Evolutionary conservation across 2,329 filamentous ascomycete genomes (phyloP).

Genomic region (Alternaria dauci): DNA sequence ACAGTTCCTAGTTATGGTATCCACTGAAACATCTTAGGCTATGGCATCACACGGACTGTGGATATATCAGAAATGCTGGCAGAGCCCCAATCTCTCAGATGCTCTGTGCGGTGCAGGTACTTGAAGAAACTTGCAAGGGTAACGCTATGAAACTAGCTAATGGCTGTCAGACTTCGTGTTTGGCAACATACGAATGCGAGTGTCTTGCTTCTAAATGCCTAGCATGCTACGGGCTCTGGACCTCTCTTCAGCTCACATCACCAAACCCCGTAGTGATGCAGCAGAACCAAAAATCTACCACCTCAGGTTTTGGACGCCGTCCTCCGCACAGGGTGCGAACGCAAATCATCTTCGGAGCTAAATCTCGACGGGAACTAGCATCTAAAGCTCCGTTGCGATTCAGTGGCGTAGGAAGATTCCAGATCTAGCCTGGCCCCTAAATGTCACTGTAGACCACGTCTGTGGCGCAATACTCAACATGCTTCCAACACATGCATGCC

Average conservation of each 20-base stretch:
- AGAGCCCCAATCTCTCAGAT: constrained; percentile 1
- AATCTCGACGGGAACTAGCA: constrained; percentile 6
- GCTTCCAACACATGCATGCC: constrained; percentile 4
- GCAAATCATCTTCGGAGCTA: not conserved
- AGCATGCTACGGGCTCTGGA: not conserved
- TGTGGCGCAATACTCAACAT: constrained; percentile 15
- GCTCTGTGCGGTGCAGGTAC: constrained; percentile 1
- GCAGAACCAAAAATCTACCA: not conserved
- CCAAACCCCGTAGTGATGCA: constrained; percentile 1
- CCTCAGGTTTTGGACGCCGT: not conserved
- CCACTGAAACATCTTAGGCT: constrained; percentile 2
- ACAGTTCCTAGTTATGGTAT: constrained; percentile 1
- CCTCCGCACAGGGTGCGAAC: not conserved
- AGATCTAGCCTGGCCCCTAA: constrained; percentile 9
- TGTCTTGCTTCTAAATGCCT: not conserved
- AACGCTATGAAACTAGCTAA: not conserved
- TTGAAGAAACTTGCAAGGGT: constrained; percentile 1
- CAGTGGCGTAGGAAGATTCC: constrained; percentile 3
- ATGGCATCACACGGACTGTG: not conserved
- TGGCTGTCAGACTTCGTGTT: not conserved
- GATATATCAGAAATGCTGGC: constrained; percentile 9
- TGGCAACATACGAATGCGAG: not conserved
- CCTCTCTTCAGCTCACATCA: not conserved
- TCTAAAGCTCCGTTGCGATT: not conserved
- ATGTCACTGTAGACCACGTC: constrained; percentile 10